Evolutionary conservation across 1,284 basidiomycete genomes (phyloP).

Genomic region (Moesziomyces parantarcticus): DNA sequence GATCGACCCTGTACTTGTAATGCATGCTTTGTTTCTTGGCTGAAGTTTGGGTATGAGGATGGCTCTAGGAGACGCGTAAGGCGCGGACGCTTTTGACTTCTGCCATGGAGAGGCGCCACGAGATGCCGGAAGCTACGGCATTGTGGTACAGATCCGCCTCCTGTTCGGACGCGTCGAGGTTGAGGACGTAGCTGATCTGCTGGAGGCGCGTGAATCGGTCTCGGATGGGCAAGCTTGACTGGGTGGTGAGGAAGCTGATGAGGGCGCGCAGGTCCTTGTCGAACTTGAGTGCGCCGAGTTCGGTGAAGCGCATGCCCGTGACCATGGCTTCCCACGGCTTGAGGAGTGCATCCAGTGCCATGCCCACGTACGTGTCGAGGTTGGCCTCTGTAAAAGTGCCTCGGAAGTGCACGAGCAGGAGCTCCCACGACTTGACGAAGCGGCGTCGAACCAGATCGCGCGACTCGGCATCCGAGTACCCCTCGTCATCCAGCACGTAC

Average conservation of each 20-base stretch:
- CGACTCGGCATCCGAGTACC: conserved; percentile 83
- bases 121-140: conserved; percentile 48
- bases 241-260: conserved; percentile 82
- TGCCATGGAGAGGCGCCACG: conserved; percentile 56
- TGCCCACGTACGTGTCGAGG: conserved; percentile 83
- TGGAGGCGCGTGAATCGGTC: conserved; percentile 92
- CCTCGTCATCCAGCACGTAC: conserved; percentile 85
- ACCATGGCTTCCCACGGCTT: conserved; percentile 93
- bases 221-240: conserved; percentile 82
- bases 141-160: conserved; percentile 70
- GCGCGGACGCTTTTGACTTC: conserved; percentile 52
- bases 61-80: conserved; percentile 17
- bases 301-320: conserved; percentile 83
- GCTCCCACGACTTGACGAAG: conserved; percentile 85
- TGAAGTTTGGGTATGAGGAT: background rate
- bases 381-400: conserved; percentile 87
- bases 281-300: conserved; percentile 97
- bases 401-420: conserved; percentile 74
- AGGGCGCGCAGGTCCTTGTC: conserved; percentile 91
- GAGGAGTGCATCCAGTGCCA: conserved; percentile 85
- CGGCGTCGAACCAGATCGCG: conserved; percentile 86
- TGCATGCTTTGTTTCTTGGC: background rate
- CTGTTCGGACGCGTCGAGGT: conserved; percentile 89
- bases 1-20: conserved; percentile 11
- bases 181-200: conserved; percentile 91